Evolutionary conservation across 345 rosid species (phyloP), one percentile per base, ranked within the genome.

Genomic region (Gossypium mustelinum): DNA sequence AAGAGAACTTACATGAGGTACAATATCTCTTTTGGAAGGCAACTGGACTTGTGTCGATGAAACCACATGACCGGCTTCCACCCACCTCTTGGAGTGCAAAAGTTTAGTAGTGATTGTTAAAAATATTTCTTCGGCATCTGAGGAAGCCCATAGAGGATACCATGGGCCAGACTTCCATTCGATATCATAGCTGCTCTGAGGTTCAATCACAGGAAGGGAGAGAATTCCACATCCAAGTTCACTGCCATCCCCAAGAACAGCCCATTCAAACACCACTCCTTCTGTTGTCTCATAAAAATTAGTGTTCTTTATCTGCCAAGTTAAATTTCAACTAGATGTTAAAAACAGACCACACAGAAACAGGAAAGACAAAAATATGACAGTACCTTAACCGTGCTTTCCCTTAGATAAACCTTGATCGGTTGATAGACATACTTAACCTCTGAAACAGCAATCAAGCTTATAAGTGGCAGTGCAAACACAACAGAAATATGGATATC

Each of bases 351-450:
- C 13, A 10, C 72, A 39, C 24, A 14, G 48, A 73, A 76, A 55
- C 55, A 13, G 67, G 72, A 57, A 70, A 74, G 73, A 70, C 12
- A 41, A 54, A 75, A 71, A 73, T 14, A 44, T 25, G 54, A 7
- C 13, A 70, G 65, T 81, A 95, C 99, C 98, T 79, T 89, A 4
- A 95, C 78, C 1, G 1, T 79, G 76, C 74, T 83, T 71, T 84
- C 93, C 34, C 47, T 66, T 51, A 89, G 76, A 54, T 79, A 81
- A 80, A 88, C 89, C 84, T 95, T 95, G 84, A 93, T 91, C 39
- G 97, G 93, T 68, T 90, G 98, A 80, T 93, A 83, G 56, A 94
- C 87, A 78, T 81, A 83, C 86, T 95, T 95, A 29, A 95, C 98
- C 85, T 95, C 99, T 95, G 96, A 45, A 87, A 72, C 17, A 76